Evolutionary conservation across 208 protist species (phyloP).

Genomic region (Leishmania aethiopica): DNA sequence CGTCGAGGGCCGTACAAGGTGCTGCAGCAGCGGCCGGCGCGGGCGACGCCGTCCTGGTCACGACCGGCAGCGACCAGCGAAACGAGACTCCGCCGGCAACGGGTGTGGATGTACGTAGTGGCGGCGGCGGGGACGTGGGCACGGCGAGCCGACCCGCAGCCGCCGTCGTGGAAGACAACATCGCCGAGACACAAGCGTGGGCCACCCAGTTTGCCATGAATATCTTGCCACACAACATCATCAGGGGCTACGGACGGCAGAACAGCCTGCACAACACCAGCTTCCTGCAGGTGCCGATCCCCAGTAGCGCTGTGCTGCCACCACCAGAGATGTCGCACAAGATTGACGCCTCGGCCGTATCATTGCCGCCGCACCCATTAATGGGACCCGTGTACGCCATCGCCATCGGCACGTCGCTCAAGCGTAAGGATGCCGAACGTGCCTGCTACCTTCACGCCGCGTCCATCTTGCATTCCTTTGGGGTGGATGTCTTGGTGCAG

Average conservation of each 20-base stretch:
- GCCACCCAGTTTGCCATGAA: background rate
- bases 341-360: conserved; percentile 4
- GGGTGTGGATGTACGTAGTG: background rate
- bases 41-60: background rate
- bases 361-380: background rate
- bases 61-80: background rate
- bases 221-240: background rate
- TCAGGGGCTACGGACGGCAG: background rate
- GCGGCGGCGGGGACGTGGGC: background rate
- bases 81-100: background rate
- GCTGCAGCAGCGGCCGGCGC: background rate
- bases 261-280: conserved; percentile 3
- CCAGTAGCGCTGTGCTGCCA: background rate
- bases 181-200: conserved; percentile 9
- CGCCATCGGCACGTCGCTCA: conserved; percentile 72
- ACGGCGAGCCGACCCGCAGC: background rate
- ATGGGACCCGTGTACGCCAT: conserved; percentile 27
- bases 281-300: conserved; percentile 18
- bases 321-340: conserved; percentile 6
- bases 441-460: conserved; percentile 84
- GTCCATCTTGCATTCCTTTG: conserved; percentile 46
- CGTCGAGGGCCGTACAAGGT: background rate
- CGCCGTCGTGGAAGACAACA: background rate
- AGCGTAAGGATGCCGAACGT: conserved; percentile 83
- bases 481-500: conserved; percentile 55